phyloP scores from a whole-genome alignment of 208 protist genomes.

The Ichthyophonus hoferi region DNA sequence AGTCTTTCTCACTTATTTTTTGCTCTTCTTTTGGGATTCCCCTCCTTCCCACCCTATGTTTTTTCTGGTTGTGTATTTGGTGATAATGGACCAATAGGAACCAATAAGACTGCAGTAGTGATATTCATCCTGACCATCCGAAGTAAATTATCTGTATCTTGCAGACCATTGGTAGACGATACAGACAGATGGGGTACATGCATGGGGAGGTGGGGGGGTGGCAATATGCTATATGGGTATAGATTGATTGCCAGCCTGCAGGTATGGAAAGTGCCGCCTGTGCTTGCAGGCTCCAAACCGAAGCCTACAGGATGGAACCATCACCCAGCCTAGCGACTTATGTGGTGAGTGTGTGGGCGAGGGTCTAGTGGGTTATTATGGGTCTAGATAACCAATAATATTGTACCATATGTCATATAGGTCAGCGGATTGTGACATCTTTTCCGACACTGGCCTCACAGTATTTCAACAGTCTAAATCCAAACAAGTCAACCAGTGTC shows the following conservation, averaged over 20 bases:
- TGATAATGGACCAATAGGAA: no score
- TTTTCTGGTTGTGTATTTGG: no score
- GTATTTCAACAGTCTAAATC: constrained; percentile 28
- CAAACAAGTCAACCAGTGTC: constrained; percentile 24
- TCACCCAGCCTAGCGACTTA: neutral
- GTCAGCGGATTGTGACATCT: constrained; percentile 50
- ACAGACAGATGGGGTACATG: no score
- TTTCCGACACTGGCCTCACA: constrained; percentile 31
- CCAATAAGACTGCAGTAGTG: no score
- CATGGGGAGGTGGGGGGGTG: neutral
- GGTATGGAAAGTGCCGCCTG: constrained; percentile 39
- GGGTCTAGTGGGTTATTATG: neutral
- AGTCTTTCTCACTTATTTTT: no score
- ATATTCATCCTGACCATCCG: no score
- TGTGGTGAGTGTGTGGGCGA: neutral
- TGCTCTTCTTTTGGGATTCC: no score
- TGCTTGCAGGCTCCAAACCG: constrained; percentile 37
- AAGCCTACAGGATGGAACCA: neutral
- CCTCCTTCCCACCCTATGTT: no score
- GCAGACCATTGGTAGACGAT: no score
- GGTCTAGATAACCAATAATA: neutral
- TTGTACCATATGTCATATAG: neutral
- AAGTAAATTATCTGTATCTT: no score
- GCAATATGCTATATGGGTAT: neutral
- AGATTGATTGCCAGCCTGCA: no score